phyloP scores from a whole-genome alignment of 768 basidiomycete genomes.

The Lactarius indigo region DNA sequence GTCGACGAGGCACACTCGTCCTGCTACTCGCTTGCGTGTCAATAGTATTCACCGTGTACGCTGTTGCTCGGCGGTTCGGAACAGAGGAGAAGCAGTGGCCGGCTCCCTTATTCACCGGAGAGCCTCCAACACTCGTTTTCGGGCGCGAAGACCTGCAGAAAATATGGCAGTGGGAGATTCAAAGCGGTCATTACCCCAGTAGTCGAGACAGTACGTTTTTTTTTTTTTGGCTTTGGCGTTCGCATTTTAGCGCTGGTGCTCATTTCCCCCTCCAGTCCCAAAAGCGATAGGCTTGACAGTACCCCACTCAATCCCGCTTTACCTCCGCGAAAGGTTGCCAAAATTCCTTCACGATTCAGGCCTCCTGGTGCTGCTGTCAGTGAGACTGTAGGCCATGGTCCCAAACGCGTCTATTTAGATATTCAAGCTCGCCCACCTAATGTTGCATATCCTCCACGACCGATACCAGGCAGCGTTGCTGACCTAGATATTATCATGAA shows the following conservation, averaged over 20 bases:
- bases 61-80: conserved; percentile 58
- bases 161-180: conserved; percentile 96
- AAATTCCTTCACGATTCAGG: conserved; percentile 48
- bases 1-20: conserved; percentile 53
- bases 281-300: conserved; percentile 57
- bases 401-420: conserved; percentile 75
- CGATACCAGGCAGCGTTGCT: conserved; percentile 75
- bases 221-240: conserved; percentile 24
- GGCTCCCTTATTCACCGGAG: conserved; percentile 44
- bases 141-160: conserved; percentile 75
- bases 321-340: conserved; percentile 48
- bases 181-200: conserved; percentile 93
- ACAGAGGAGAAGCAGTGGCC: conserved; percentile 63
- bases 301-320: conserved; percentile 71
- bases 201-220: conserved; percentile 60
- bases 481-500: conserved; percentile 92
- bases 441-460: conserved; percentile 84
- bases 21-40: conserved; percentile 46
- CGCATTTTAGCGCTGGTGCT: conserved; percentile 7
- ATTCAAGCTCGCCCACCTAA: conserved; percentile 56
- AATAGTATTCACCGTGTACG: conserved; percentile 53
- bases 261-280: conserved; percentile 50
- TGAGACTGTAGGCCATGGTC: conserved; percentile 68
- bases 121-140: conserved; percentile 71
- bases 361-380: conserved; percentile 46